These are phyloP conservation scores for Nakazawaea laoshanensis DNA, from an alignment of 805 yeast species.

Conservation along the genomic window DNA sequence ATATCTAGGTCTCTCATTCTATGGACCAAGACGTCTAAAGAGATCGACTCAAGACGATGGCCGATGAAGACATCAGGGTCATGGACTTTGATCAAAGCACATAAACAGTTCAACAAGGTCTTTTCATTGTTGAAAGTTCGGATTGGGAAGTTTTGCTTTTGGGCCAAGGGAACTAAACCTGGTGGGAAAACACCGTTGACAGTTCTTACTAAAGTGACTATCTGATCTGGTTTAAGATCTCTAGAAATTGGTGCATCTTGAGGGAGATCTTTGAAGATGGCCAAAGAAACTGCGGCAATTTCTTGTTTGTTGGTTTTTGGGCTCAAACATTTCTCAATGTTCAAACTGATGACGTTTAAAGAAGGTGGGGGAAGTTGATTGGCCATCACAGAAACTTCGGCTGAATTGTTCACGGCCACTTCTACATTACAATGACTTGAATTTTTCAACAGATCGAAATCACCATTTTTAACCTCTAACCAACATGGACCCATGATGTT, in stretches of 20 bases:
- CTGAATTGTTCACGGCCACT: conserved; percentile 45
- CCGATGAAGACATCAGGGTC: conserved; percentile 94
- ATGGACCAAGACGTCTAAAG: conserved; percentile 72
- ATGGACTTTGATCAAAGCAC: conserved; percentile 57
- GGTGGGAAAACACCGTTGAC: conserved; percentile 66
- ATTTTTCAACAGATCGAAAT: conserved; percentile 48
- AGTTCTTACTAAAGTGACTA: conserved; percentile 76
- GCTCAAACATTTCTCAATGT: conserved; percentile 77
- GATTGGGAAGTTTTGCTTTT: conserved; percentile 40
- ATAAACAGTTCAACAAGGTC: conserved; percentile 62
- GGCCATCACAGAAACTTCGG: conserved; percentile 36
- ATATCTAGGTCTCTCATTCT: conserved; percentile 70
- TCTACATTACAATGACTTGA: conserved; percentile 81
- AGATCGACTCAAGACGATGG: conserved; percentile 72
- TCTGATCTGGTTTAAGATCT: conserved; percentile 47
- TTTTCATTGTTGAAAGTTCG: conserved; percentile 66
- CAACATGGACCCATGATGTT: conserved; percentile 97
- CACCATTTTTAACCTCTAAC: conserved; percentile 65
- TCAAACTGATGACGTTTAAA: conserved; percentile 62
- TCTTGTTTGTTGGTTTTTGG: conserved; percentile 74
- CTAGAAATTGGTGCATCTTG: conserved; percentile 72
- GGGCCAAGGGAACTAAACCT: conserved; percentile 58
- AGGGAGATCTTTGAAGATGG: conserved; percentile 59
- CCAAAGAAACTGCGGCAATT: conserved; percentile 72
- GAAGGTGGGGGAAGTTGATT: conserved; percentile 48